Percentiles rank a stretch among this genome's conserved stretches.
phyloP scores from a whole-genome alignment of 129 eudicot species.

The Helichrysum umbraculigerum region DNA sequence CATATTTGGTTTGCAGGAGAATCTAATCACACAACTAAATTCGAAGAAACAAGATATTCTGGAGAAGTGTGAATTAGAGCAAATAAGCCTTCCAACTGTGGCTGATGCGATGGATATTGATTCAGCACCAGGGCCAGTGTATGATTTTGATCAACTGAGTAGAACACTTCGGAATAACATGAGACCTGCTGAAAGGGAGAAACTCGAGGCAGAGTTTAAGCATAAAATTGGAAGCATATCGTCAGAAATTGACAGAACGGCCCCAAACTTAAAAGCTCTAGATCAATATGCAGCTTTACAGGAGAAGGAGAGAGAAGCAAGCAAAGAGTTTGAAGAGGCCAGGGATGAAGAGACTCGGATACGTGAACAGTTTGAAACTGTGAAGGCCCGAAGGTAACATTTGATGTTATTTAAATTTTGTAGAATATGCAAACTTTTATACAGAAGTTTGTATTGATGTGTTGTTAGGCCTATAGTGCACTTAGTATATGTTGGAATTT shows the following conservation, averaged over 20 bases:
- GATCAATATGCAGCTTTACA: slow-evolving; percentile 84
- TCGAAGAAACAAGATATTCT: slow-evolving; percentile 80
- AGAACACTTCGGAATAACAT: slow-evolving; percentile 61
- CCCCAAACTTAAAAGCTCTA: slow-evolving; percentile 94
- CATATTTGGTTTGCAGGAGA: slow-evolving; percentile 55
- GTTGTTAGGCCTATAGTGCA: not conserved
- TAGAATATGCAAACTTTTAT: not conserved
- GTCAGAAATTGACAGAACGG: slow-evolving; percentile 86
- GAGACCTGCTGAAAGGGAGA: slow-evolving; percentile 80
- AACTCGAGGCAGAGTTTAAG: slow-evolving; percentile 73
- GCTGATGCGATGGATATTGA: slow-evolving; percentile 90
- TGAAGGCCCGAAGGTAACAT: slow-evolving; percentile 67
- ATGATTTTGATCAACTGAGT: slow-evolving; percentile 71
- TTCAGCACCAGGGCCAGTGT: slow-evolving; percentile 55
- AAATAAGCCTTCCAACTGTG: slow-evolving; percentile 64
- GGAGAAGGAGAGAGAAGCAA: slow-evolving; percentile 76
- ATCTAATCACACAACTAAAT: slow-evolving; percentile 58
- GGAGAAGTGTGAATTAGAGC: slow-evolving; percentile 90
- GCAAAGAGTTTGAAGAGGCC: slow-evolving; percentile 83
- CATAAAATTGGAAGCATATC: slow-evolving; percentile 72
- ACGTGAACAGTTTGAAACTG: slow-evolving; percentile 57
- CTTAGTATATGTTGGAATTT: slow-evolving; percentile 15
- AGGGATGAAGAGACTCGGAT: slow-evolving; percentile 74
- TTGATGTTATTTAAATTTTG: not conserved
- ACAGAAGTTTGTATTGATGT: not conserved